A percentile compares a stretch with the other conserved stretches of the same genome.
These are phyloP conservation scores for Wickerhamomyces ciferrii DNA, from an alignment of 805 yeast species.

Conservation along the genomic window DNA sequence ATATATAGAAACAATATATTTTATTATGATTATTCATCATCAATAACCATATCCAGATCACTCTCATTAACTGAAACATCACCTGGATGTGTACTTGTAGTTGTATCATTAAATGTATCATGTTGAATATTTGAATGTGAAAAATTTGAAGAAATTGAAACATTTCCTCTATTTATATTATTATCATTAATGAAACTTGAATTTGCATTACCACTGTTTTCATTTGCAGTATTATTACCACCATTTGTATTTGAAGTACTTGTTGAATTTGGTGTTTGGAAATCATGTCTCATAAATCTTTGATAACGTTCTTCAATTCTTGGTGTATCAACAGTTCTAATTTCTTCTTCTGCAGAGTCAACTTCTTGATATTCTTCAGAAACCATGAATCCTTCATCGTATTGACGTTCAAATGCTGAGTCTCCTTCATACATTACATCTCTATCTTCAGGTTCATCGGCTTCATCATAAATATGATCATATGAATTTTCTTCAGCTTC, in stretches of 20 bases:
- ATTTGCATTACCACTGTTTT: slow-evolving; percentile 14
- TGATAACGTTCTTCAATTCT: neutral
- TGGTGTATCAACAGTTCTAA: slow-evolving; percentile 1
- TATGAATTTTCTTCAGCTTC: slow-evolving; percentile 34
- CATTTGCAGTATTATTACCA: slow-evolving; percentile 15
- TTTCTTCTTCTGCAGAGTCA: slow-evolving; percentile 5
- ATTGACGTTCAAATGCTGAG: slow-evolving; percentile 6
- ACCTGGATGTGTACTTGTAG: slow-evolving; percentile 9
- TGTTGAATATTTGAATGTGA: slow-evolving; percentile 11
- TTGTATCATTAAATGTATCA: slow-evolving; percentile 10
- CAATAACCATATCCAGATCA: slow-evolving; percentile 40
- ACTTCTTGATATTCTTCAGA: slow-evolving; percentile 31
- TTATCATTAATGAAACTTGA: slow-evolving; percentile 21
- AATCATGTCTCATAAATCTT: slow-evolving; percentile 1
- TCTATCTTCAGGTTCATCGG: slow-evolving; percentile 21
- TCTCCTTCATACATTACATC: slow-evolving; percentile 14
- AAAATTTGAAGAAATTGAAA: slow-evolving; percentile 7
- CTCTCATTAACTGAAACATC: slow-evolving; percentile 26
- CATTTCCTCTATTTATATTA: slow-evolving; percentile 11
- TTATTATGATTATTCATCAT: slow-evolving; percentile 16
- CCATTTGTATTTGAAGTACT: slow-evolving; percentile 5
- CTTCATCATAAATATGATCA: slow-evolving; percentile 30
- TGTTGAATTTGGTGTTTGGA: slow-evolving; percentile 1
- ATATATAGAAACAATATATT: slow-evolving; percentile 3
- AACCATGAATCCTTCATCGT: slow-evolving; percentile 28